These are phyloP conservation scores for Polychytrium aggregatum DNA, from an alignment of 192 early-diverging fungal species.

Conservation along the genomic window DNA sequence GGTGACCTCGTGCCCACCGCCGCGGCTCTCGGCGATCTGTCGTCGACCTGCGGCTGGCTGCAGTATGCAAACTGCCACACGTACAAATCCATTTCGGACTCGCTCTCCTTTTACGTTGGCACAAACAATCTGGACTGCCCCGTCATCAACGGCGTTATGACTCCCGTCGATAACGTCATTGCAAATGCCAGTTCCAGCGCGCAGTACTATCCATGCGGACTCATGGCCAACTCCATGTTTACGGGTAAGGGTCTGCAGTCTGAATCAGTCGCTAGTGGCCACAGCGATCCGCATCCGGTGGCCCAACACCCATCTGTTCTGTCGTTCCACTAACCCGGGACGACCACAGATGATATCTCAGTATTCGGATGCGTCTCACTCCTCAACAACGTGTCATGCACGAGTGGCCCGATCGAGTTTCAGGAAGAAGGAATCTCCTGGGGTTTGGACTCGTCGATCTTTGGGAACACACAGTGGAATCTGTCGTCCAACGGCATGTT, in stretches of 20 bases:
- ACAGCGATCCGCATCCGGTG: too few species aligned
- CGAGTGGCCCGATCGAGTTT: conserved; percentile 26
- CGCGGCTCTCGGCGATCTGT: conserved; percentile 2
- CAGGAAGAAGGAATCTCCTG: conserved; percentile 69
- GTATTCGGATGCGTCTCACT: conserved; percentile 30
- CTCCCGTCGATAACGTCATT: conserved; percentile 9
- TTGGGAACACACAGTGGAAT: conserved; percentile 3
- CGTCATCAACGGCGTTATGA: not conserved
- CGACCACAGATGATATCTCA: conserved; percentile 21
- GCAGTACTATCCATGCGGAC: conserved; percentile 87
- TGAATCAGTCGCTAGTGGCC: too few species aligned
- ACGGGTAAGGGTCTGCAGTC: conserved; percentile 77
- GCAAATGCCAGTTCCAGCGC: conserved; percentile 8
- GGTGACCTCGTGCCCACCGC: not conserved
- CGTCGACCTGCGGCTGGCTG: conserved; percentile 12
- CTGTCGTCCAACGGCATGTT: too few species aligned
- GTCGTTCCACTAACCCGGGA: not conserved
- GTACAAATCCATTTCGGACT: conserved; percentile 1
- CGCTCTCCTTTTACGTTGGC: too few species aligned
- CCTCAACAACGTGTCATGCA: conserved; percentile 1
- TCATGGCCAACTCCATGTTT: conserved; percentile 97
- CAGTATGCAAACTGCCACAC: conserved; percentile 12
- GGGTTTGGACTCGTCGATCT: conserved; percentile 64
- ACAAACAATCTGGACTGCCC: conserved; percentile 19
- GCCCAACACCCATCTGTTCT: too few species aligned